Evolutionary conservation across 2,329 filamentous ascomycete genomes (phyloP), one percentile per base, ranked within the genome.

Genomic region (Aschersonia sp.): DNA sequence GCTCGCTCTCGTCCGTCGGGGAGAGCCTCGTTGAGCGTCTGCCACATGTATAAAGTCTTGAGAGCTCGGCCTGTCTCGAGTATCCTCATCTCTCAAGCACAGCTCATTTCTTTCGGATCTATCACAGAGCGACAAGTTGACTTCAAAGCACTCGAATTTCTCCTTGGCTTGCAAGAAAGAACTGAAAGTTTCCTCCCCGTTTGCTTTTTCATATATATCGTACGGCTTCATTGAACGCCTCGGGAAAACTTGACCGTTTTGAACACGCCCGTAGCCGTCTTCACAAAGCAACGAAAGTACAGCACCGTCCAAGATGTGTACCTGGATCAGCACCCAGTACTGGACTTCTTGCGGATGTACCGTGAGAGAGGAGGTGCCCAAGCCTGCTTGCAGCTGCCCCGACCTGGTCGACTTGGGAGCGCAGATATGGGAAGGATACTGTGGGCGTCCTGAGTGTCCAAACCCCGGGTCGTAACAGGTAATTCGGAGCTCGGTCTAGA

Each of bases 291-390:
- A 37, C 12, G 12, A 12, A 37, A 8, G 33, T 12, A 37, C 8
- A 8, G 4, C 33, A 8, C 2, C 8, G 33, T 37, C 8, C 33
- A 37, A 37, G 44, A 65, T 65, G 63, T 65, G 63, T 52, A 46
- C 56, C 52, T 65, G 62, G 61, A 53, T 55, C 32, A 57, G 57
- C 22, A 59, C 57, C 41, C 54, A 64, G 50, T 45, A 47, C 51
- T 65, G 58, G 60, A 57, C 57, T 42, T 43, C 45, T 44, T 65
- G 63, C 50, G 62, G 62, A 46, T 65, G 63, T 57, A 53, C 51
- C 32, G 47, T 50, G n/a, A 32, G 52, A 29, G 50, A 52, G 32
- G 45, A 50, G 29, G 50, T 53, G 31, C 55, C 52, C 45, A 58
- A 61, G 51, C 62, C 62, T 4, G 58, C 57, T 32, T 60, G 57